Evolutionary conservation across 2,329 filamentous ascomycete species (phyloP).

Genomic region (Pseudocercospora crystallina): DNA sequence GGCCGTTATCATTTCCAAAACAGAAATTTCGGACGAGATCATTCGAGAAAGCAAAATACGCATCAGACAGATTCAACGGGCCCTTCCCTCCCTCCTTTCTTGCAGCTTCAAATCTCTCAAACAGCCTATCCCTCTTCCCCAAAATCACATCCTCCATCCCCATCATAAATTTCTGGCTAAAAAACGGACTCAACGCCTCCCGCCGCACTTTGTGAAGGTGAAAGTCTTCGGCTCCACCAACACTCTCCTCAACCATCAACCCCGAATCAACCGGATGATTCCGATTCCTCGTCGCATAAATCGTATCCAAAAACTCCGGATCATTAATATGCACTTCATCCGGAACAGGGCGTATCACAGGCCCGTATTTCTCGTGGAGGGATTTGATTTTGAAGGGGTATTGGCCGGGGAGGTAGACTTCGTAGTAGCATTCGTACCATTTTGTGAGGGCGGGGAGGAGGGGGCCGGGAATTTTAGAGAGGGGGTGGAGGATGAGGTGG

Average conservation of each 20-base stretch:
- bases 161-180: conserved; percentile 11
- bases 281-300: conserved; percentile 8
- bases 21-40: conserved; percentile 13
- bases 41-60: conserved; percentile 13
- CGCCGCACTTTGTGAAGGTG: conserved; percentile 7
- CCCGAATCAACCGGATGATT: conserved; percentile 9
- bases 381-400: conserved; percentile 14
- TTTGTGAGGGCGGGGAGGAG: conserved; percentile 36
- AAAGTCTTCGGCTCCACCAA: conserved; percentile 10
- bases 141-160: conserved; percentile 7
- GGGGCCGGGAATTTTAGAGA: conserved; percentile 36
- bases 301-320: conserved; percentile 7
- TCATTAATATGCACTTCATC: conserved; percentile 16
- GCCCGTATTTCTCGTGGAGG: conserved; percentile 10
- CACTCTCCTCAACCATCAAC: conserved; percentile 4
- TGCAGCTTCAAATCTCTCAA: background rate
- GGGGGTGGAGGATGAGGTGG: conserved; percentile 34
- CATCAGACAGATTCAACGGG: conserved; percentile 9
- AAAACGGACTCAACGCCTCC: conserved; percentile 12
- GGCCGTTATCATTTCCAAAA: conserved; percentile 5
- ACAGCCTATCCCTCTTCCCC: conserved; percentile 6
- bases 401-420: conserved; percentile 12
- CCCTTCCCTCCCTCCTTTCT: background rate
- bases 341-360: conserved; percentile 11
- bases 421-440: conserved; percentile 21